Evolutionary conservation across 2,329 filamentous ascomycete genomes (phyloP), one percentile per base, ranked within the genome.

Genomic region (Trichoderma sp.): DNA sequence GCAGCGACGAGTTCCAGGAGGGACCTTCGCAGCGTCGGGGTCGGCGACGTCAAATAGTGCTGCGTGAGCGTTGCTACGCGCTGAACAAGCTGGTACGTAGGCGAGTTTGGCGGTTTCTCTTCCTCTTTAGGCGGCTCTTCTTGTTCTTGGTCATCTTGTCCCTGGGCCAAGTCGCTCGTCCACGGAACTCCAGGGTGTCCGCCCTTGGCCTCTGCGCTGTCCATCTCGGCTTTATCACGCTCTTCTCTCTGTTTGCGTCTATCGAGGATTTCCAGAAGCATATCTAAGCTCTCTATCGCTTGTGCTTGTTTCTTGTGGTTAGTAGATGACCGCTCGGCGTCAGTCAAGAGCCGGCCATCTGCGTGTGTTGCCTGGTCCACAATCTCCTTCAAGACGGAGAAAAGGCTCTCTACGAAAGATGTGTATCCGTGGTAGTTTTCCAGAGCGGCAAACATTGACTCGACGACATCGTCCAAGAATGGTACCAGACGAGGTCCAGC

Each of bases 371-470:
- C 93, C 81, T 97, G 93, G 68, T 93, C 90, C 12, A 96, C 93
- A 71, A 98, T 89, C 72, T 94, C 93, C 68, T 90, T 91, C 6
- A 99, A 83, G 0, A 97, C 94, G 1, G 88, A 85, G 79, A 98
- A 99, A 6, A 99, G 84, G 59, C 91, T 88, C 78, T 97, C 94
- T 1, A 97, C 95, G 71, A 99, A 90, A 20, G 87, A 83, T 0
- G 94, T 91, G 79, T 99, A 98, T 1, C 96, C 96, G 77, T 99
- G 96, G 76, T 96, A 99, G 77, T 94, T 93, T 75, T 98, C 94
- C n/a, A 99, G 83, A 0, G 95, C 94, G 0, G 93, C 92, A 79
- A 99, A 98, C 50, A 99, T 94, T 0, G 93, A 95, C 5, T 91
- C 92, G 3, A 98, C 90, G 1, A 97, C 89, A 78, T 99, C 96